Percentiles rank a stretch among this genome's conserved stretches.
phyloP scores from a whole-genome alignment of 2,329 filamentous ascomycete genomes.

The Fusarium dlaminii region DNA sequence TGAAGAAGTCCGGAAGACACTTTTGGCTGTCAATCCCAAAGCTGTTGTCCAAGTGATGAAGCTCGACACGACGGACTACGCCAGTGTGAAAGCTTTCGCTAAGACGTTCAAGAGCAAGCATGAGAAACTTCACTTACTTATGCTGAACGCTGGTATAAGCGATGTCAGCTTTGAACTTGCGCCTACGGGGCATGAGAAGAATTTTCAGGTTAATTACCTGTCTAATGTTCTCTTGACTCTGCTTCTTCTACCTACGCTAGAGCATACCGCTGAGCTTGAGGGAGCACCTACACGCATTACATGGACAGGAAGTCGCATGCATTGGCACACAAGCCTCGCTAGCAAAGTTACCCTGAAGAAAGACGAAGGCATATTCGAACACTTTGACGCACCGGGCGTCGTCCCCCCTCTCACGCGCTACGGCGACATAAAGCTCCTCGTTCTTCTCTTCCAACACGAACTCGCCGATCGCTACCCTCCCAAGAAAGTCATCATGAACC shows the following conservation, averaged over 20 bases:
- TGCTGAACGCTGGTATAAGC: conserved; percentile 32
- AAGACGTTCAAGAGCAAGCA: neutral
- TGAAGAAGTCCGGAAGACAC: conserved; percentile 29
- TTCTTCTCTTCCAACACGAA: conserved; percentile 29
- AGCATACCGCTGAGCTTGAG: conserved; percentile 12
- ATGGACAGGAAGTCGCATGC: conserved; percentile 30
- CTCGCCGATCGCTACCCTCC: conserved; percentile 8
- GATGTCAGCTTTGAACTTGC: neutral
- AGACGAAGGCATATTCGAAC: neutral
- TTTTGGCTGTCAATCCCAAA: conserved; percentile 17
- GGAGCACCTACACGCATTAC: conserved; percentile 15
- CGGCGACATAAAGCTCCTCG: conserved; percentile 12
- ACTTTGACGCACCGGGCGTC: neutral
- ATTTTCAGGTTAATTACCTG: conserved; percentile 43
- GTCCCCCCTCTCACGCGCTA: neutral
- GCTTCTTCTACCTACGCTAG: conserved; percentile 31
- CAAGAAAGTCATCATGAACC: neutral
- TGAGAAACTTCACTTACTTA: conserved; percentile 7
- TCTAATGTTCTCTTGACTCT: conserved; percentile 40
- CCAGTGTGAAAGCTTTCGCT: conserved; percentile 12
- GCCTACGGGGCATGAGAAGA: conserved; percentile 35
- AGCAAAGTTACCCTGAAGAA: neutral
- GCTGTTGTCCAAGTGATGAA: conserved; percentile 27
- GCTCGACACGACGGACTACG: conserved; percentile 23
- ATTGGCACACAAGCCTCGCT: conserved; percentile 4